These are phyloP conservation scores for Beauveria scarabaeidicola DNA, from an alignment of 2,329 filamentous ascomycete species.

Conservation along the genomic window DNA sequence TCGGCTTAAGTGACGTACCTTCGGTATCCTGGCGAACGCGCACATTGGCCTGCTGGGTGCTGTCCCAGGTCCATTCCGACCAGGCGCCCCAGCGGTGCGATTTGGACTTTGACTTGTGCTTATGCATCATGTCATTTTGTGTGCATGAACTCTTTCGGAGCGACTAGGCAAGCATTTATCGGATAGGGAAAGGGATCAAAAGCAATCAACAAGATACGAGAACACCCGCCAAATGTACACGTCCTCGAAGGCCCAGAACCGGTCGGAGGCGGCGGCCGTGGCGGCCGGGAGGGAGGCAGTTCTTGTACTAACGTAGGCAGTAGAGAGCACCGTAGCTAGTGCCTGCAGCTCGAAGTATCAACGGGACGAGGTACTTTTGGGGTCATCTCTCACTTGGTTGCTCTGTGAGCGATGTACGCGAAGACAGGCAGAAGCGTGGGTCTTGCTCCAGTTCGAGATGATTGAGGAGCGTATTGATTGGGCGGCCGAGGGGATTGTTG, in stretches of 20 bases:
- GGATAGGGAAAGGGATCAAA: not conserved
- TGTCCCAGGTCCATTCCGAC: slow-evolving; percentile 21
- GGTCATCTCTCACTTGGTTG: not conserved
- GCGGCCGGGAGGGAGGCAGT: slow-evolving; percentile 6
- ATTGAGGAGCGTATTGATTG: slow-evolving; percentile 4
- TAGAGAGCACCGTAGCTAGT: not conserved
- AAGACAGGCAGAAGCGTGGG: not conserved
- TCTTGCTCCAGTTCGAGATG: not conserved
- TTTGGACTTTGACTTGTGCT: slow-evolving; percentile 21
- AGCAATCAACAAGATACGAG: not conserved
- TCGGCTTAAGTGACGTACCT: slow-evolving; percentile 14
- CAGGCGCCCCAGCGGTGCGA: slow-evolving; percentile 19
- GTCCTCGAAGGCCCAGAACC: not conserved
- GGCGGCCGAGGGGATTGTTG: not conserved
- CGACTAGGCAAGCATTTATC: not conserved
- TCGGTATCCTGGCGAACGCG: slow-evolving; percentile 20
- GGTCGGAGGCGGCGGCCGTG: not conserved
- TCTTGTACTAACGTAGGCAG: slow-evolving; percentile 3
- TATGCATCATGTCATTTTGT: slow-evolving; percentile 22
- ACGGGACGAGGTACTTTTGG: slow-evolving; percentile 3
- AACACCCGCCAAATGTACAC: not conserved
- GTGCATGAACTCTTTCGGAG: not conserved
- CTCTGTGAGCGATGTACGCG: not conserved
- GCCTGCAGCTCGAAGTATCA: slow-evolving; percentile 1
- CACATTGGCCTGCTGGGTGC: slow-evolving; percentile 14